Conservation (phyloP, 1,139 yeast species). For the Scheffersomyces parashehatae region DNA sequence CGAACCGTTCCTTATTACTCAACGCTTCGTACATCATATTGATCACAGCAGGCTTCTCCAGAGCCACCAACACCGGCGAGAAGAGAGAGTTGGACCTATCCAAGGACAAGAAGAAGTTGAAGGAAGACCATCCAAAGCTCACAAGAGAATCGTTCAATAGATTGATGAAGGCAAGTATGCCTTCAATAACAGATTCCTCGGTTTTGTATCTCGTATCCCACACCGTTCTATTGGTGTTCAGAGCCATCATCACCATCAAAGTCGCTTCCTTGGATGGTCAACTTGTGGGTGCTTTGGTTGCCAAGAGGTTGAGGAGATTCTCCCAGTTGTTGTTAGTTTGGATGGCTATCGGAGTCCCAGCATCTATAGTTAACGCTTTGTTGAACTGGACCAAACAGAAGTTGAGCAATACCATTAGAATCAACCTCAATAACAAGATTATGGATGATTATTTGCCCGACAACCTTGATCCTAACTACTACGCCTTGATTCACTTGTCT, state of each 20-base stretch:
- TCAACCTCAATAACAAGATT: constrained; percentile 62
- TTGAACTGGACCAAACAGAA: constrained; percentile 71
- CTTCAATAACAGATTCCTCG: constrained; percentile 31
- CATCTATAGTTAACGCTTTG: constrained; percentile 75
- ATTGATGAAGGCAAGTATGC: constrained; percentile 41
- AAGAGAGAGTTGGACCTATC: constrained; percentile 7
- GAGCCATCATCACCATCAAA: constrained; percentile 76
- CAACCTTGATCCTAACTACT: constrained; percentile 52
- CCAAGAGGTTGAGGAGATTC: constrained; percentile 67
- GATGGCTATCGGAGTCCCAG: constrained; percentile 88
- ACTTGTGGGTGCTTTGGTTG: constrained; percentile 79
- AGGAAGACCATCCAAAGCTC: constrained; percentile 25
- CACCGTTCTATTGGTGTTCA: constrained; percentile 57
- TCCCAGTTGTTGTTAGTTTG: constrained; percentile 66
- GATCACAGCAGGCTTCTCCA: constrained; percentile 47
- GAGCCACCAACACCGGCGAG: constrained; percentile 38
- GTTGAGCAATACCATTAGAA: constrained; percentile 65
- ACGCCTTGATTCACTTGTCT: constrained; percentile 56
- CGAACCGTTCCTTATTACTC: constrained; percentile 49
- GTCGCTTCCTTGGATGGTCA: constrained; percentile 88
- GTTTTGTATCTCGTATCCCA: constrained; percentile 54
- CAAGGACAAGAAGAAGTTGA: constrained; percentile 8
- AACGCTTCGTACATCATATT: constrained; percentile 51
- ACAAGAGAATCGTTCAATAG: constrained; percentile 34
- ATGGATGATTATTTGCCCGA: constrained; percentile 71